Evolutionary conservation across 1,284 basidiomycete species (phyloP).

Genomic region (Ceratobasidium sp.): DNA sequence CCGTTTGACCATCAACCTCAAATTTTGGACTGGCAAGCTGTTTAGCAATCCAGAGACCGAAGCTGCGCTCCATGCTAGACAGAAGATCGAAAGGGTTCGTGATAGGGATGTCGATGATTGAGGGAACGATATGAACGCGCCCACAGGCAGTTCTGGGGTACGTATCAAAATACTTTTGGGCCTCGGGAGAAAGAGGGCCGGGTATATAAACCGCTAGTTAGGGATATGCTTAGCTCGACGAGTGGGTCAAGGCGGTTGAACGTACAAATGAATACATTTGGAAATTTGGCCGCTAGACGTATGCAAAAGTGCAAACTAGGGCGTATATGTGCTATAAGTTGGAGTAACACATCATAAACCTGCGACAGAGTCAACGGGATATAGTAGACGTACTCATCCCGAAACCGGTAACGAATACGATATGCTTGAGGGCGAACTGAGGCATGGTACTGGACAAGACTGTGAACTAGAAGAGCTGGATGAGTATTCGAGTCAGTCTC

Average conservation of each 20-base stretch:
- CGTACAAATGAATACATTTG: conserved; percentile 18
- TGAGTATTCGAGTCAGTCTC: not conserved
- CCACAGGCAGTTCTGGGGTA: not conserved
- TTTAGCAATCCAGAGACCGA: not conserved
- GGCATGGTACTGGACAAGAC: not conserved
- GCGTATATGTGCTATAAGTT: not conserved
- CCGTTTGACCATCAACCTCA: not conserved
- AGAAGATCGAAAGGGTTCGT: not conserved
- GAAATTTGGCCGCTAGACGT: conserved; percentile 18
- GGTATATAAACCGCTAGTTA: not conserved
- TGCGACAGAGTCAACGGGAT: not conserved
- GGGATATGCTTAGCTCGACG: not conserved
- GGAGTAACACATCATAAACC: not conserved
- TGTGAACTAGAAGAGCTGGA: not conserved
- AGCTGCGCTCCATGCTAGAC: not conserved
- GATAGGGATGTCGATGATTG: not conserved
- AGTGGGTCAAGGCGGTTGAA: not conserved
- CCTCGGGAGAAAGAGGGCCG: not conserved
- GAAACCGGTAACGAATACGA: conserved; percentile 21
- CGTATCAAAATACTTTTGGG: not conserved
- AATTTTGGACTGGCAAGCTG: not conserved
- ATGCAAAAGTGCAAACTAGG: conserved; percentile 1
- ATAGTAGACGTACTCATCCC: not conserved
- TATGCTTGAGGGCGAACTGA: conserved; percentile 3
- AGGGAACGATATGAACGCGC: not conserved